Base-by-base conservation (phyloP, 306 rosid genomes). In the Malus sylvestris region DNA sequence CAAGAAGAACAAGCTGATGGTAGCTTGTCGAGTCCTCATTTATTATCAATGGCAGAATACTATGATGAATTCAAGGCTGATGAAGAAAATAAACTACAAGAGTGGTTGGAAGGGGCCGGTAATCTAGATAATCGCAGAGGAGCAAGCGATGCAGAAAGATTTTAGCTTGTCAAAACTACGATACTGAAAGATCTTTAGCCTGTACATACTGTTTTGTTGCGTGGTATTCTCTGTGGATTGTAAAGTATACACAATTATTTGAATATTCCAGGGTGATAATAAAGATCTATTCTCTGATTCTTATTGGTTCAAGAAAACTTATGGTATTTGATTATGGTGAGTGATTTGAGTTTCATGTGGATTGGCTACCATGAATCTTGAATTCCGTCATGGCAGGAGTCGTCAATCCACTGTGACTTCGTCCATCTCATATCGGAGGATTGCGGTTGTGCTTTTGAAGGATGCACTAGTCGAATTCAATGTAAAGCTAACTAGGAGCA, bases 11-110 rank as follows among this genome's bases (percentile, higher is more conserved):
- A 63, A 32, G 58, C 66, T 2, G 89, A 79, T 45, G 70, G 52
- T 16, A 72, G 80, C 80, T 86, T 76, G 22, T 62, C 72, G 1
- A 61, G 84, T 63, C 59, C 58, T 25, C 78, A 84, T 53, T 70
- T 87, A 61, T 52, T 81, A 49, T 78, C 83, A 3, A 51, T 72
- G 69, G 79, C 89, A 32, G 93, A 92, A 58, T 84, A 85, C 67
- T 89, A 40, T 29, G 91, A 84, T 23, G 90, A 90, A 61, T 95
- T 89, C 90, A 90, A 84, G 86, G 92, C 96, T 40, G 85, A 76
- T 77, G 89, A 81, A 83, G 98, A 90, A 90, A 91, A 88, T 61
- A 85, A 92, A 80, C 85, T 92, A 67, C 84, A 89, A 85, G 88
- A 89, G 76, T 95, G 98, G 97, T 85, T 90, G 65, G 91, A 81